Percentiles rank a stretch among this genome's conserved stretches.
These are phyloP conservation scores for Grifola frondosa DNA, from an alignment of 1,284 basidiomycete genomes.

Conservation along the genomic window DNA sequence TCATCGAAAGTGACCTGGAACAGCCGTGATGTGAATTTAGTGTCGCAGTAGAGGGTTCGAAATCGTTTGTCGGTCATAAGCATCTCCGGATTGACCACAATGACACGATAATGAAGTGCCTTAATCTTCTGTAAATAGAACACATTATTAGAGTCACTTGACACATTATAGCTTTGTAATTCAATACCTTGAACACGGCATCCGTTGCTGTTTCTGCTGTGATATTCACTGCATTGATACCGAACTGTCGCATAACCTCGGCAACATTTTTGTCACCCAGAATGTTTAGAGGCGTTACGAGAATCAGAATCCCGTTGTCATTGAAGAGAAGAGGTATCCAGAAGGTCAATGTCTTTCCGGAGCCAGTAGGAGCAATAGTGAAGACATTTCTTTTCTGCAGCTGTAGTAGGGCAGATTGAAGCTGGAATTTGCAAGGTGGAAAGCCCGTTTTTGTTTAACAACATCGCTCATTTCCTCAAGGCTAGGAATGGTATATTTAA, in stretches of 20 bases:
- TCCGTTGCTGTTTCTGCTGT: constrained; percentile 9
- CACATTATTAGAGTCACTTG: neutral
- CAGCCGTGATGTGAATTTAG: constrained; percentile 23
- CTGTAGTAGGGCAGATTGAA: neutral
- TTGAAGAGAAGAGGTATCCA: neutral
- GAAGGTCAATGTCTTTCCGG: neutral
- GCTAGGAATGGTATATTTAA: too few relatives aligned
- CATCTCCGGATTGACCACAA: constrained; percentile 36
- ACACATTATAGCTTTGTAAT: neutral
- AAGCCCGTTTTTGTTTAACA: too few relatives aligned
- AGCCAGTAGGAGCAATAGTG: neutral
- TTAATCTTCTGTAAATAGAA: constrained; percentile 30
- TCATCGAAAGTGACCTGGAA: constrained; percentile 36
- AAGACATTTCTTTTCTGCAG: neutral
- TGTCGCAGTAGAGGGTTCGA: constrained; percentile 27
- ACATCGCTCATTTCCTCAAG: too few relatives aligned
- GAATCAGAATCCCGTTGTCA: neutral
- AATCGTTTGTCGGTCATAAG: constrained; percentile 26
- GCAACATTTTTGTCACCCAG: neutral
- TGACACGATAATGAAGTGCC: constrained; percentile 27
- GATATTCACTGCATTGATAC: constrained; percentile 13
- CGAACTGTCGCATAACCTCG: too few relatives aligned
- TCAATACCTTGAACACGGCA: neutral
- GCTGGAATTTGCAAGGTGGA: neutral
- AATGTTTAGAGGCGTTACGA: neutral